These are phyloP conservation scores for Purshia tridentata DNA, from an alignment of 306 rosid genomes.

Conservation along the genomic window DNA sequence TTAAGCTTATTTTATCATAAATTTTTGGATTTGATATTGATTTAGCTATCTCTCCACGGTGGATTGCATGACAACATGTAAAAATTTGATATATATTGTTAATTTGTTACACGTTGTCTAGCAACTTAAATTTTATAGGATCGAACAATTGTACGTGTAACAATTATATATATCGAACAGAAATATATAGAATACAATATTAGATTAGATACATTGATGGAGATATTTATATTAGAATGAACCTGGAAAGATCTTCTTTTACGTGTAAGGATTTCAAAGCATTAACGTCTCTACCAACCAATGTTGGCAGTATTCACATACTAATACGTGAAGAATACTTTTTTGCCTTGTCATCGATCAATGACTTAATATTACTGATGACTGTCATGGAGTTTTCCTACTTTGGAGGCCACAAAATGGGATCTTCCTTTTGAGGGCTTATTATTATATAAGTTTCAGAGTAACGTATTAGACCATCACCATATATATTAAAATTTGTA, in stretches of 20 bases:
- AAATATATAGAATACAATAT: no score
- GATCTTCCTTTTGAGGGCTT: conserved; percentile 11
- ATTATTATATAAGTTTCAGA: neutral
- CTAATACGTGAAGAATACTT: neutral
- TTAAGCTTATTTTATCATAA: no score
- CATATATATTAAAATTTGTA: neutral
- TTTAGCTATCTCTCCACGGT: no score
- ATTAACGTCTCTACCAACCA: neutral
- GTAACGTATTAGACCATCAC: neutral
- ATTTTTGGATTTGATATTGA: no score
- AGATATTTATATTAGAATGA: neutral
- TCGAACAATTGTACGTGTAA: no score
- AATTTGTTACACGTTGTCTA: no score
- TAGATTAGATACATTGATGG: neutral
- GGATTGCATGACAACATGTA: no score
- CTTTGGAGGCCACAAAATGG: conserved; percentile 27
- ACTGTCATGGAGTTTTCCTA: conserved; percentile 26
- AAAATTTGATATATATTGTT: no score
- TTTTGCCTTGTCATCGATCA: neutral
- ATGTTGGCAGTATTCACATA: neutral
- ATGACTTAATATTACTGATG: conserved; percentile 4
- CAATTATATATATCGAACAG: no score
- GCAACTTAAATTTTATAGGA: no score
- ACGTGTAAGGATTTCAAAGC: neutral
- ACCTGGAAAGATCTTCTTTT: neutral